Conservation (phyloP, 371 early-diverging fungal species). For the Haplosporangium sp. region DNA sequence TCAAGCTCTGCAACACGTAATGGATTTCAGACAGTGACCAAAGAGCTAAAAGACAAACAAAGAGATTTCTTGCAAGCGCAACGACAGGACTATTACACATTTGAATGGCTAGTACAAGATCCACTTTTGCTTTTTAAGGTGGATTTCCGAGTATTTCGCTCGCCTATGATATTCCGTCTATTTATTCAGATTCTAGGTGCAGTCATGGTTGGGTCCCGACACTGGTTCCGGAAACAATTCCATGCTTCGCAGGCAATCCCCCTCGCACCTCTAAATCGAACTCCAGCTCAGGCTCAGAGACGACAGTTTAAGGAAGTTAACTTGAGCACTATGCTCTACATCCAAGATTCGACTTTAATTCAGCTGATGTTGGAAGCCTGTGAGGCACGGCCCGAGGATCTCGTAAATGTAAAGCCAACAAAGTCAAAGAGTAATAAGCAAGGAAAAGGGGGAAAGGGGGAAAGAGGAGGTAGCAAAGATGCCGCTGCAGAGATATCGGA, state of each 20-base stretch:
- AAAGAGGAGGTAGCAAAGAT: neutral
- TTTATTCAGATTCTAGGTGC: conserved; percentile 63
- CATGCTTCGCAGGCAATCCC: conserved; percentile 35
- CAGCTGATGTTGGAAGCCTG: conserved; percentile 65
- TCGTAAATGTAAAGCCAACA: neutral
- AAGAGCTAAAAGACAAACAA: neutral
- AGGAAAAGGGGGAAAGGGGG: neutral
- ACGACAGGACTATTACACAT: conserved; percentile 33
- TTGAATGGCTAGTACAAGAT: conserved; percentile 61
- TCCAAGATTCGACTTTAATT: conserved; percentile 65
- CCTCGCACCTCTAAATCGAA: conserved; percentile 18
- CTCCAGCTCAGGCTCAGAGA: conserved; percentile 17
- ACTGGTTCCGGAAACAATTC: conserved; percentile 35
- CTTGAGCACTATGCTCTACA: conserved; percentile 62
- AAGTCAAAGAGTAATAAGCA: neutral
- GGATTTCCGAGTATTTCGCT: conserved; percentile 64
- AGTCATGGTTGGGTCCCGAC: conserved; percentile 38
- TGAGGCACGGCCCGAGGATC: conserved; percentile 32
- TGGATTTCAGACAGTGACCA: neutral
- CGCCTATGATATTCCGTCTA: conserved; percentile 59
- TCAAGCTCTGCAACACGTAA: neutral
- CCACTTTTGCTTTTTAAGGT: conserved; percentile 65
- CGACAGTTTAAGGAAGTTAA: conserved; percentile 62
- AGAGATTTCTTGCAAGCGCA: neutral
- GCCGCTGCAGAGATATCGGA: conserved; percentile 29